Base-by-base conservation (phyloP, 2,329 filamentous ascomycete genomes). In the Thielaviopsis euricoi region DNA sequence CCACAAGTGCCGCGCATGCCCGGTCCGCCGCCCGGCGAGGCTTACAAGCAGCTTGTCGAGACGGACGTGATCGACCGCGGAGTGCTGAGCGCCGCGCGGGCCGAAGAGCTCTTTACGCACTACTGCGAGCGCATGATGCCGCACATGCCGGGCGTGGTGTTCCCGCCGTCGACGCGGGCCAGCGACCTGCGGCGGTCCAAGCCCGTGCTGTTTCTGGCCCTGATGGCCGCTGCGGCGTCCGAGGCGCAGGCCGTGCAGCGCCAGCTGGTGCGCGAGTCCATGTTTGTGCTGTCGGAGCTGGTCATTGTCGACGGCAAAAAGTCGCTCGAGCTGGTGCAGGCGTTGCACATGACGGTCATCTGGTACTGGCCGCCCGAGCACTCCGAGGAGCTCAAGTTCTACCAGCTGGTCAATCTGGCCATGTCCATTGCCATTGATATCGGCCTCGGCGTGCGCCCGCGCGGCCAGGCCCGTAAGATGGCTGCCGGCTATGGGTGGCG, bases 321-420 rank as follows among this genome's bases (percentile, higher is more conserved):
- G 73, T 87, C 80, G 40, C 71, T 95, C 19, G 89, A 95, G 68
- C 74, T 95, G 6, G 81, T 94, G 9, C 89, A 95, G 70, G 80
- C 87, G 1, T 72, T 95, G 48, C 78, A 87, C 59, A 73, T 95
- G 3, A 76, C 81, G 6, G 81, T 84, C n/a, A 78, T 89, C 21
- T 95, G 89, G 87, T 94, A 95, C 68, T 83, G 82, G 67, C 87
- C 88, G 17, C 89, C 89, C 0, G 83, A 91, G 63, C 79, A 86
- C 64, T 87, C 87, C 60, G 87, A 94, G 65, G 86, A 93, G 70
- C 80, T 91, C 65, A 93, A 93, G 67, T 94, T 93, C 68, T 95
- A 93, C 71, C 87, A 91, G 71, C 78, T 93, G 63, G 82, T 89
- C 52, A 87, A 95, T 67, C 81, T 88, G 66, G 85, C 86, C 1